Conservation (phyloP, 2,329 filamentous ascomycete species). For the Aspergillus neoniger region DNA sequence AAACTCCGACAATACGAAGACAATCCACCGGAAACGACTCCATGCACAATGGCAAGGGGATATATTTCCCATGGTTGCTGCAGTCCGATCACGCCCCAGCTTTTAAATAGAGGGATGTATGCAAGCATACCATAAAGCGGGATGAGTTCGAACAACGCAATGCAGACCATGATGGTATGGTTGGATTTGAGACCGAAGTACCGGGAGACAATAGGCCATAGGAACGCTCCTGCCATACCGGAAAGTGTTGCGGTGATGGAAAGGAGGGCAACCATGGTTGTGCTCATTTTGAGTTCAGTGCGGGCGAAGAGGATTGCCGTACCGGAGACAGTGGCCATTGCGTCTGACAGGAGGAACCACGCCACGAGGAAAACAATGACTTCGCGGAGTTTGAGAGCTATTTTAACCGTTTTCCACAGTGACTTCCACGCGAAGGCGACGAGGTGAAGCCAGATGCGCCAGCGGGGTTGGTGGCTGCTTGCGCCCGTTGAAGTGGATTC, state of each 20-base stretch:
- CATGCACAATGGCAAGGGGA: slow-evolving; percentile 80
- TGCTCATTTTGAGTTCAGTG: slow-evolving; percentile 79
- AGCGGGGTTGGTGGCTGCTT: slow-evolving; percentile 22
- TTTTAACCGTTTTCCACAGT: slow-evolving; percentile 71
- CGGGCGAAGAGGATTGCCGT: slow-evolving; percentile 92
- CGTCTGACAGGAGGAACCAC: slow-evolving; percentile 90
- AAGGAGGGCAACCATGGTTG: slow-evolving; percentile 79
- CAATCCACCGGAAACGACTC: slow-evolving; percentile 81
- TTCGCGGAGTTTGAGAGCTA: slow-evolving; percentile 71
- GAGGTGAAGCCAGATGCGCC: slow-evolving; percentile 64
- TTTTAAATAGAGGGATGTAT: slow-evolving; percentile 73
- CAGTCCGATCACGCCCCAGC: slow-evolving; percentile 73
- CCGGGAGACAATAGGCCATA: slow-evolving; percentile 76
- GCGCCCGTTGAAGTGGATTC: slow-evolving; percentile 21
- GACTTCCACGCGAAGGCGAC: slow-evolving; percentile 79
- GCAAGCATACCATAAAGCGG: slow-evolving; percentile 83
- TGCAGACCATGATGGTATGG: slow-evolving; percentile 86
- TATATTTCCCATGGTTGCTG: slow-evolving; percentile 95
- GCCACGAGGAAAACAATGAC: slow-evolving; percentile 78
- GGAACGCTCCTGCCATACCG: slow-evolving; percentile 80
- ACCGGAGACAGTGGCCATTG: slow-evolving; percentile 84
- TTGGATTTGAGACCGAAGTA: slow-evolving; percentile 68
- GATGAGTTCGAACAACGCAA: slow-evolving; percentile 84
- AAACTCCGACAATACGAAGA: slow-evolving; percentile 84
- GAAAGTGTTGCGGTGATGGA: slow-evolving; percentile 82